phyloP scores from a whole-genome alignment of 2,329 filamentous ascomycete species.

The Malbranchea zuffiana region DNA sequence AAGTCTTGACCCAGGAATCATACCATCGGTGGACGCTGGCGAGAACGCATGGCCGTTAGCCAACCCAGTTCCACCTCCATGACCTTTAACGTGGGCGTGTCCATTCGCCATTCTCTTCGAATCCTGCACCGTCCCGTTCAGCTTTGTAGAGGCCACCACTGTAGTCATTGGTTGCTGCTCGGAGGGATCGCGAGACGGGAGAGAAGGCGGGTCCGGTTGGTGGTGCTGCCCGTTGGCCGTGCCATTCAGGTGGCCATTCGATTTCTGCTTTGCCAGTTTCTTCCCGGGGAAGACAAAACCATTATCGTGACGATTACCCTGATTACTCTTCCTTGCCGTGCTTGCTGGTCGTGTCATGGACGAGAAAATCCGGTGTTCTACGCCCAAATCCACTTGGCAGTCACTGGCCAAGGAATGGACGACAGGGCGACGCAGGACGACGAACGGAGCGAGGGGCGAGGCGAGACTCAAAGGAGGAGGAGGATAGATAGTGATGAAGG shows the following conservation, averaged over 20 bases:
- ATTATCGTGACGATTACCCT: slow-evolving; percentile 74
- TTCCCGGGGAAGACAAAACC: slow-evolving; percentile 70
- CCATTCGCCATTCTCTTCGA: slow-evolving; percentile 28
- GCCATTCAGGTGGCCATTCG: slow-evolving; percentile 45
- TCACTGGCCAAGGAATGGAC: slow-evolving; percentile 38
- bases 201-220: slow-evolving; percentile 27
- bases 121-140: slow-evolving; percentile 22
- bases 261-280: slow-evolving; percentile 51
- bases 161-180: slow-evolving; percentile 20
- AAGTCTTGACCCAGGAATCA: slow-evolving; percentile 16
- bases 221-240: slow-evolving; percentile 34
- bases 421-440: slow-evolving; percentile 29
- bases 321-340: slow-evolving; percentile 48
- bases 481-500: slow-evolving; percentile 15
- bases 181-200: slow-evolving; percentile 29
- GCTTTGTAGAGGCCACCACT: slow-evolving; percentile 17
- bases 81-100: slow-evolving; percentile 27
- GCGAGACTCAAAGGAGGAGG: slow-evolving; percentile 2
- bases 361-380: slow-evolving; percentile 30
- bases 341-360: slow-evolving; percentile 41
- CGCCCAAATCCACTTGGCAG: slow-evolving; percentile 40
- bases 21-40: slow-evolving; percentile 23
- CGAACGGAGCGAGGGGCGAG: slow-evolving; percentile 7
- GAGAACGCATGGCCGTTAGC: slow-evolving; percentile 26
- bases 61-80: slow-evolving; percentile 26